Evolutionary conservation across 495 filamentous ascomycete genomes (phyloP).

Genomic region (Tuber calosporum): DNA sequence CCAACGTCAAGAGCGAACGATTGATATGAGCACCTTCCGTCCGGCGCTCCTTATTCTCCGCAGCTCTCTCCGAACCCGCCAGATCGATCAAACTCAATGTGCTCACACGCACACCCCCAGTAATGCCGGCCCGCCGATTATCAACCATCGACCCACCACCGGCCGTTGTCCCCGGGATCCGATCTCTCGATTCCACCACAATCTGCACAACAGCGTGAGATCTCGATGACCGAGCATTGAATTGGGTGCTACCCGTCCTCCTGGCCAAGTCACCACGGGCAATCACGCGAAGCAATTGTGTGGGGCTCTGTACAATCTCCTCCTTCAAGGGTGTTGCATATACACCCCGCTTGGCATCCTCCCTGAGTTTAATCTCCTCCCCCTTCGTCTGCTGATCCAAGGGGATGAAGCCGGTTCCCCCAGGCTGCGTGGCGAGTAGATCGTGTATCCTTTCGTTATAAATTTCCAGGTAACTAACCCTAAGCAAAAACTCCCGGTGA

Average conservation of each 20-base stretch:
- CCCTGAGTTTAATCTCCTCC: conserved; percentile 93
- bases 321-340: conserved; percentile 95
- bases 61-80: conserved; percentile 90
- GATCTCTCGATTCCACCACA: conserved; percentile 91
- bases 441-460: conserved; percentile 99
- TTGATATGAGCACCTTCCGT: conserved; percentile 98
- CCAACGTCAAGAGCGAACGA: conserved; percentile 89
- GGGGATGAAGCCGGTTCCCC: conserved; percentile 42
- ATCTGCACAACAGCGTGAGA: conserved; percentile 98
- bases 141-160: conserved; percentile 42
- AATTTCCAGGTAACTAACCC: conserved; percentile 96
- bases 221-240: conserved; percentile 89
- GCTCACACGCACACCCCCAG: conserved; percentile 88
- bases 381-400: conserved; percentile 49
- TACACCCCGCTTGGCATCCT: conserved; percentile 91
- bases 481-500: conserved; percentile 83
- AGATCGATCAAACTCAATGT: conserved; percentile 94
- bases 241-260: conserved; percentile 86
- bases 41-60: conserved; percentile 87
- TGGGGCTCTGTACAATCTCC: conserved; percentile 96
- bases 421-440: conserved; percentile 64
- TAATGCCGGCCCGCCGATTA: conserved; percentile 65
- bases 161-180: conserved; percentile 53
- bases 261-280: conserved; percentile 87
- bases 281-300: conserved; percentile 89